Evolutionary conservation across 2,329 filamentous ascomycete genomes (phyloP), one percentile per base, ranked within the genome.

Genomic region (Albifimbria verrucaria): DNA sequence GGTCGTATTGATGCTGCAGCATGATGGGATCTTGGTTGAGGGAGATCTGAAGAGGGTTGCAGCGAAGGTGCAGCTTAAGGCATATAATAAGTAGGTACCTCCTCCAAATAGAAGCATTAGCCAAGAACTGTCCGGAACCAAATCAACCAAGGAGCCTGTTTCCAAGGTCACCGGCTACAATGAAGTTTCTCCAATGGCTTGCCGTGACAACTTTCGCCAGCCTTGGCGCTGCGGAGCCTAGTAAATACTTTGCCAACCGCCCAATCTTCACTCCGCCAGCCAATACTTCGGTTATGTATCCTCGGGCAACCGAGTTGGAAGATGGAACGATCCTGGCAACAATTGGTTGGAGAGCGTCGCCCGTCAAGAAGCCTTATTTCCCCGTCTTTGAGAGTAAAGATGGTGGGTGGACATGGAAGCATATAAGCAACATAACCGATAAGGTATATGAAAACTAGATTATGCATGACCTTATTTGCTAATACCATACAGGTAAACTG

Each of bases 351-450:
- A 36, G 43, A 15, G 50, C 7, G 44, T 41, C 39, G 41, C 50
- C 4, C 9, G 25, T 20, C 2, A 78, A 77, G 76, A 77, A 79
- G 59, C 79, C 79, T 68, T 79, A 80, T 68, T 83, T 82, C 62
- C 81, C 77, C 50, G 75, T 81, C 59, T 80, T 71, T 63, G 65
- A 71, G 56, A 80, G 76, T 32, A 68, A 61, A 24, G 79, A 84
- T 62, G 67, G 72, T 50, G 81, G 81, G 12, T 61, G 71, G 48
- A 82, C 78, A 2, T 90, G 86, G 87, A 73, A 74, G 17, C 77
- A 85, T 62, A 73, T 87, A 49, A 81, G 83, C 3, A 75, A 77
- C 15, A 80, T 89, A 15, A 72, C 80, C 15, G 87, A 89, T 64
- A 75, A 79, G 51, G 50, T 48, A 45, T 21, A 43, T 52, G 9